Conservation (phyloP, 768 basidiomycete genomes). For the Boletus vinaceobasis region DNA sequence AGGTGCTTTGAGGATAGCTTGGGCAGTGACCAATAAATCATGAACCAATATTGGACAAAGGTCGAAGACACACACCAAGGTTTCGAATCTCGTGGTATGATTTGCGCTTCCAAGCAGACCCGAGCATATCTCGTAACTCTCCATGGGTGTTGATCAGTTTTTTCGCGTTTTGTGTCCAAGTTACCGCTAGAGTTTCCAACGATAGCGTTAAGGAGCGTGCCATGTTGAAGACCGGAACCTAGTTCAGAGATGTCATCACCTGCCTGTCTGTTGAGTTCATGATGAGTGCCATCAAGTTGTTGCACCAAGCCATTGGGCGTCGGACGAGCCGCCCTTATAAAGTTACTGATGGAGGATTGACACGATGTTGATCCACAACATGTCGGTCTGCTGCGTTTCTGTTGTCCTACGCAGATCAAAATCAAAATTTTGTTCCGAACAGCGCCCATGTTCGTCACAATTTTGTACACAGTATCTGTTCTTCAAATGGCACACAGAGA, state of each 20-base stretch:
- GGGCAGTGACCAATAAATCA: no score
- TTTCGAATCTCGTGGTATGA: background rate
- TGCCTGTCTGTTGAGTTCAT: background rate
- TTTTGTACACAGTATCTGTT: no score
- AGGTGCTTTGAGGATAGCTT: no score
- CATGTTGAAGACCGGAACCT: background rate
- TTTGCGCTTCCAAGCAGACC: background rate
- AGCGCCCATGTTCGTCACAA: no score
- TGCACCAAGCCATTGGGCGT: background rate
- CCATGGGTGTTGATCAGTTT: background rate
- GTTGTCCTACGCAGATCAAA: no score
- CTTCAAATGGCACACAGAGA: no score
- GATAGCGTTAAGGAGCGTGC: background rate
- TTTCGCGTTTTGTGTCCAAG: background rate
- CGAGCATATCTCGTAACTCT: background rate
- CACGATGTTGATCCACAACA: no score
- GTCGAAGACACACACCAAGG: background rate
- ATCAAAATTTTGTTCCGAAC: no score
- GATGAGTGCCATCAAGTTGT: background rate
- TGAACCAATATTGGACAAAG: no score
- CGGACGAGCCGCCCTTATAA: no score
- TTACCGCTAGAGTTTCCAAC: background rate
- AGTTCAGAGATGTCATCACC: background rate
- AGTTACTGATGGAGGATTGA: no score
- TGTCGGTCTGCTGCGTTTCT: no score